Base-by-base conservation (phyloP, 371 early-diverging fungal species). In the Mucor sp. region DNA sequence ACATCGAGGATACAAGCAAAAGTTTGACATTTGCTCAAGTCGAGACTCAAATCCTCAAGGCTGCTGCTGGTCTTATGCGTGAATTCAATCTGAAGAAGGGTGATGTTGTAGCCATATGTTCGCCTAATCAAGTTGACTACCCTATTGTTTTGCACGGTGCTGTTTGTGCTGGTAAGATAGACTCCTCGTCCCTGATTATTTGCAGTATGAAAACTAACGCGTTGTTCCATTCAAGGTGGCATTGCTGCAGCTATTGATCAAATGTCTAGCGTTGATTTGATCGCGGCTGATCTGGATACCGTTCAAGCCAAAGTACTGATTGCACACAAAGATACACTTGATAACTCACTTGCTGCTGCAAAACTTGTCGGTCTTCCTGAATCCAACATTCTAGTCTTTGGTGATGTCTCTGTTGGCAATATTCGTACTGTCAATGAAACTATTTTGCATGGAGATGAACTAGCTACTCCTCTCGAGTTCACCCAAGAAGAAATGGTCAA, bases 201-300 rank as follows among this genome's bases (percentile, higher is more conserved):
- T 28, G 30, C 15, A 2, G 1, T 58, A n/a, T 6, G 0, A 35
- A 11, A 58, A 4, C 14, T 15, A 35, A 58, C n/a, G 3, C 14
- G 17, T 30, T 6, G 11, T 14, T 27, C 28, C 9, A 21, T 30
- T 57, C 41, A 25, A 53, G 94, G 92, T 19, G 90, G 90, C 7
- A 67, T 86, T 17, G 69, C 85, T 32, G 82, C 89, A 8, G 78
- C 87, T 8, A 87, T 86, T 39, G 92, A 92, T 65, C 87, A 76
- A 72, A 43, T 37, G 19, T 89, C 59, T 17, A 37, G 83, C 1
- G 75, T 79, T 21, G 82, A 85, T 47, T 89, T 88, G 67, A 77
- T 92, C 12, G 86, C 86, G 6, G 80, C 79, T 67, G 90, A 91
- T 63, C 72, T 94, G 65, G 63, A 77, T 12, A 89, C 90, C 63